phyloP scores from a whole-genome alignment of 495 filamentous ascomycete genomes.

The Darksidea phi region DNA sequence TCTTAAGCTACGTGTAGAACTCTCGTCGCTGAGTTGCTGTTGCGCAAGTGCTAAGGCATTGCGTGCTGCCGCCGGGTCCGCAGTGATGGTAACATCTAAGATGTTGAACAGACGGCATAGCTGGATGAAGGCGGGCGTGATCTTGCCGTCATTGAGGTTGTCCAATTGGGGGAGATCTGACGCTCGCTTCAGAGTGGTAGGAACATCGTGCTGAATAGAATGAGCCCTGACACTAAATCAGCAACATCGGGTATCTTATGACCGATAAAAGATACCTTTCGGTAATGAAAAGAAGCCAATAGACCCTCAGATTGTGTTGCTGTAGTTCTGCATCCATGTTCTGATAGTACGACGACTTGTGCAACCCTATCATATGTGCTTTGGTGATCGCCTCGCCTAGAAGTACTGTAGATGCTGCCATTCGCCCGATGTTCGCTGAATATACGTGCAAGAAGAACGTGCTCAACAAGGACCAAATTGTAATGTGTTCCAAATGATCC shows the following conservation, averaged over 20 bases:
- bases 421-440: constrained; percentile 48
- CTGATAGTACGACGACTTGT: constrained; percentile 44
- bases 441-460: constrained; percentile 52
- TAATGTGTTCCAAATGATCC: constrained; percentile 34
- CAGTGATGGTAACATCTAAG: constrained; percentile 41
- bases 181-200: constrained; percentile 43
- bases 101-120: constrained; percentile 49
- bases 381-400: constrained; percentile 50
- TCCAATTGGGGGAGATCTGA: constrained; percentile 39
- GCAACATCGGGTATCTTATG: not conserved
- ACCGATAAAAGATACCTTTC: constrained; percentile 39
- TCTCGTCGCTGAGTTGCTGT: constrained; percentile 41
- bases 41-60: constrained; percentile 41
- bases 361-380: constrained; percentile 49
- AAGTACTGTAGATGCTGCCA: constrained; percentile 45
- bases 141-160: constrained; percentile 33
- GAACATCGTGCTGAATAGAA: constrained; percentile 49
- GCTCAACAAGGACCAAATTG: constrained; percentile 40
- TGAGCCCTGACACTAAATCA: constrained; percentile 37
- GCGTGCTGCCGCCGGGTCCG: constrained; percentile 28
- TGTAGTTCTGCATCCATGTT: constrained; percentile 37
- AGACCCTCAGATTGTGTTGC: constrained; percentile 46
- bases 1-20: constrained; percentile 31
- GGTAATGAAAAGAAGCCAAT: constrained; percentile 51
- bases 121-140: constrained; percentile 47